These are phyloP conservation scores for Madurella mycetomatis DNA, from an alignment of 2,329 filamentous ascomycete genomes.

Conservation along the genomic window DNA sequence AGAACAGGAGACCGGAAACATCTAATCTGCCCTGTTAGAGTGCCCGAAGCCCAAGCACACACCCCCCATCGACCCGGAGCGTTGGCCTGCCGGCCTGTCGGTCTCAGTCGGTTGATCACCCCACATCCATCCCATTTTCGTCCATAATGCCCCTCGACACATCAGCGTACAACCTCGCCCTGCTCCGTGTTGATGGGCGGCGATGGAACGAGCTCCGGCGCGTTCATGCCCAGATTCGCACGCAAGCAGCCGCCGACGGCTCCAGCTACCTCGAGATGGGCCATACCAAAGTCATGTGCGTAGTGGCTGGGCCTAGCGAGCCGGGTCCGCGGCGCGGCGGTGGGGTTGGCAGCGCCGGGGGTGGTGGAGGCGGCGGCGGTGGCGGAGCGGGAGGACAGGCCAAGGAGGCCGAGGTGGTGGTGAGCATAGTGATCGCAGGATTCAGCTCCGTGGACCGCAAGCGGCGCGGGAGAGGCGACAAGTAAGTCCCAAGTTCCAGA, in stretches of 20 bases:
- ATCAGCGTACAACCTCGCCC: conserved; percentile 81
- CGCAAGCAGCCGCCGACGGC: conserved; percentile 87
- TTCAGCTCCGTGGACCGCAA: conserved; percentile 86
- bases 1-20: not conserved
- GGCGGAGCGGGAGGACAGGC: conserved; percentile 26
- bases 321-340: conserved; percentile 41
- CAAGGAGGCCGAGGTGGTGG: conserved; percentile 64
- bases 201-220: conserved; percentile 96
- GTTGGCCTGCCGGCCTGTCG: not conserved
- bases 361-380: conserved; percentile 28
- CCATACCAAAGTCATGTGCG: conserved; percentile 95
- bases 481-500: conserved; percentile 48
- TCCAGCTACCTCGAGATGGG: conserved; percentile 95
- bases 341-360: conserved; percentile 41
- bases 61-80: not conserved
- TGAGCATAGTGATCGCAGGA: conserved; percentile 79
- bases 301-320: conserved; percentile 81
- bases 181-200: conserved; percentile 75
- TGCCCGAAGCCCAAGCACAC: conserved; percentile 3
- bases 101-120: not conserved
- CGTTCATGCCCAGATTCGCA: conserved; percentile 83
- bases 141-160: conserved; percentile 84
- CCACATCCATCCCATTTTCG: not conserved
- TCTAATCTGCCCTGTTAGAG: not conserved
- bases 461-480: conserved; percentile 69